Evolutionary conservation across 352 stramenopile genomes (phyloP).

Genomic region (Phytopythium boreale): DNA sequence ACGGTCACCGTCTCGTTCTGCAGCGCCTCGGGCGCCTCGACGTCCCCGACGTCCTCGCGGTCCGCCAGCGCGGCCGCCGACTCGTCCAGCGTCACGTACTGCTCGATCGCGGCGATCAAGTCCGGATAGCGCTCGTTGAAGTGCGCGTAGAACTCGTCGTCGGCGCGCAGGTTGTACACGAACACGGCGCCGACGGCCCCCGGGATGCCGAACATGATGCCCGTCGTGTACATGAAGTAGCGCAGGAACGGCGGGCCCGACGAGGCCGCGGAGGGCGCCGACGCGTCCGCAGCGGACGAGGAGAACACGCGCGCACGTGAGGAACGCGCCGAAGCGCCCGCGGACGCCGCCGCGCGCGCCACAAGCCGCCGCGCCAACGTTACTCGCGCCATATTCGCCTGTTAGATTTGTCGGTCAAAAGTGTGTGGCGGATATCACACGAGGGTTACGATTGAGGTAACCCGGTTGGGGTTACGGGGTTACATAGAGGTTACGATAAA

Average conservation of each 20-base stretch:
- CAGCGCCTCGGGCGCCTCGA: conserved; percentile 48
- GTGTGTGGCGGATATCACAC: conserved; percentile 4
- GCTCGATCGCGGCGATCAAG: conserved; percentile 60
- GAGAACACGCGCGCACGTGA: conserved; percentile 9
- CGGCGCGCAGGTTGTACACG: conserved; percentile 80
- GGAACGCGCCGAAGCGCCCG: not conserved
- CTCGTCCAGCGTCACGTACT: conserved; percentile 63
- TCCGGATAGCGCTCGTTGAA: conserved; percentile 84
- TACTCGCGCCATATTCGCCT: conserved; percentile 8
- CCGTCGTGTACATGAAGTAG: conserved; percentile 75
- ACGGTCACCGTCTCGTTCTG: conserved; percentile 67
- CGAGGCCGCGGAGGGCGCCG: not conserved
- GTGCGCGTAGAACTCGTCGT: conserved; percentile 83
- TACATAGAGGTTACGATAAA: not conserved
- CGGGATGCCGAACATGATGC: conserved; percentile 77
- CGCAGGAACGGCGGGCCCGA: conserved; percentile 56
- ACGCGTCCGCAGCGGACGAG: conserved; percentile 2
- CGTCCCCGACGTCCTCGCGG: conserved; percentile 67
- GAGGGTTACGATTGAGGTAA: not conserved
- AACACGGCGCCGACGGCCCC: conserved; percentile 57
- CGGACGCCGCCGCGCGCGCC: conserved; percentile 7
- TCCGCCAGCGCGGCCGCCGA: conserved; percentile 30
- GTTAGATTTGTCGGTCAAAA: not conserved
- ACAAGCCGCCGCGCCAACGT: conserved; percentile 12
- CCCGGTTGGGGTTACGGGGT: not conserved